Conservation (phyloP, 2,329 filamentous ascomycete genomes). For the Waltergamsia citrina region DNA sequence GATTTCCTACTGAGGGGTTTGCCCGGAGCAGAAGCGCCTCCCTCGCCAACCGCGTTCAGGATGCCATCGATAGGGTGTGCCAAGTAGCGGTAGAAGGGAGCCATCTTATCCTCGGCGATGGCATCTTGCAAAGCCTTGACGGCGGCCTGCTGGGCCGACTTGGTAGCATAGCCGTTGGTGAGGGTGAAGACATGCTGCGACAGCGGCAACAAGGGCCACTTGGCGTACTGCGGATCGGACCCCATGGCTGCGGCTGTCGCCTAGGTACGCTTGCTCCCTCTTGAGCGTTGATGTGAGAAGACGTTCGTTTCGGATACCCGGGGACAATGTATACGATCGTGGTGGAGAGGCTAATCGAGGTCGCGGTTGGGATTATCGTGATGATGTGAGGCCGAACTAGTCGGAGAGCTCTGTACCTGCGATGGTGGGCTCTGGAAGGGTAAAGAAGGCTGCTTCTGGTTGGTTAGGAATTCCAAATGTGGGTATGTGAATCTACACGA, state of each 20-base stretch:
- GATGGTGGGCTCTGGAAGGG: background rate
- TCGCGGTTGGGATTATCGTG: background rate
- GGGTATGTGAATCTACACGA: too few relatives aligned
- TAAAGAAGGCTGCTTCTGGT: background rate
- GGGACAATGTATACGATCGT: background rate
- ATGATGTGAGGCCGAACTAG: background rate
- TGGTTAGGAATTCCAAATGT: too few relatives aligned
- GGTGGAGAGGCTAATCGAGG: background rate
- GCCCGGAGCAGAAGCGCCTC: slow-evolving; percentile 34
- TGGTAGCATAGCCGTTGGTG: slow-evolving; percentile 67
- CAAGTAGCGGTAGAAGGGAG: slow-evolving; percentile 75
- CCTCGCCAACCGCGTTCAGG: slow-evolving; percentile 67
- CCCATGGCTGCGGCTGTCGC: slow-evolving; percentile 45
- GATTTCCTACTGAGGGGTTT: slow-evolving; percentile 59
- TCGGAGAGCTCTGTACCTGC: slow-evolving; percentile 4
- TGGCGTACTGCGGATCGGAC: slow-evolving; percentile 76
- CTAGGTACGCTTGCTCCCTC: background rate
- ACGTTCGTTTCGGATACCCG: background rate
- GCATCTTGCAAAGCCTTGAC: slow-evolving; percentile 71
- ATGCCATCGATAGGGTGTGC: slow-evolving; percentile 76
- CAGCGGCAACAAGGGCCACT: slow-evolving; percentile 73
- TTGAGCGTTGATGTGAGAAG: background rate
- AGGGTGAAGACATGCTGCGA: slow-evolving; percentile 81
- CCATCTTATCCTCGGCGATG: slow-evolving; percentile 78
- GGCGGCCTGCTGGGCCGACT: slow-evolving; percentile 57